Base-by-base conservation (phyloP, 2,329 filamentous ascomycete genomes). In the Fusarium sp. region DNA sequence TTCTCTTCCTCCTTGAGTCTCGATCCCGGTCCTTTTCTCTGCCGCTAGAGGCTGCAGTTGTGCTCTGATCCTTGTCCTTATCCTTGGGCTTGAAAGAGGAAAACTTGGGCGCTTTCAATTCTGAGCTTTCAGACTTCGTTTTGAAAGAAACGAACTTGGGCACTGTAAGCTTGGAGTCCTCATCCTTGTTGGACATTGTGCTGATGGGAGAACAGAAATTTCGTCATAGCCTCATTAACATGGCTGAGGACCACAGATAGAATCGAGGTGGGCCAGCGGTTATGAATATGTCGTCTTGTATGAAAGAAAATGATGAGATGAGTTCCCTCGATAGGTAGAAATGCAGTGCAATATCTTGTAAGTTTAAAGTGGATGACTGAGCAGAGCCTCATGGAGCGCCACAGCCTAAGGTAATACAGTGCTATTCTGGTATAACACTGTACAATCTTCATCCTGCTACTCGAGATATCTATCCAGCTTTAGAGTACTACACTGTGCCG, bases 91-190 rank as follows among this genome's bases (percentile, higher is more conserved):
- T 90, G 82, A 95, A 95, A 67, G 92, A 95, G 20, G 88, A 84
- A 75, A 95, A 95, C 72, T 90, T 94, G 7, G 92, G 92, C 7
- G 73, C 71, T 17, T 71, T 76, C 31, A 75, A 40, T 13, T 71
- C 65, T 10, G 56, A 52, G 9, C 46, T 14, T 31, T 66, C 61
- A 22, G 69, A 8, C 26, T 68, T 71, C 11, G 87, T 20, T 71
- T 87, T 90, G 81, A 94, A 94, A 71, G 91, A 94, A 45, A 87
- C 82, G 75, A 94, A 95, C 72, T 90, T 93, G 11, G 92, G 92
- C 22, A 92, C 83, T 26, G 71, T 62, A 36, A 72, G 43, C 45
- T 70, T 71, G 45, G 50, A 36, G 34, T 67, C 66, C 38, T 74
- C 71, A 44, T 75, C 73, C 45, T 71, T 72, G 43, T 61, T 63